These are phyloP conservation scores for Fusarium sp. DNA, from an alignment of 2,329 filamentous ascomycete species.

Conservation along the genomic window DNA sequence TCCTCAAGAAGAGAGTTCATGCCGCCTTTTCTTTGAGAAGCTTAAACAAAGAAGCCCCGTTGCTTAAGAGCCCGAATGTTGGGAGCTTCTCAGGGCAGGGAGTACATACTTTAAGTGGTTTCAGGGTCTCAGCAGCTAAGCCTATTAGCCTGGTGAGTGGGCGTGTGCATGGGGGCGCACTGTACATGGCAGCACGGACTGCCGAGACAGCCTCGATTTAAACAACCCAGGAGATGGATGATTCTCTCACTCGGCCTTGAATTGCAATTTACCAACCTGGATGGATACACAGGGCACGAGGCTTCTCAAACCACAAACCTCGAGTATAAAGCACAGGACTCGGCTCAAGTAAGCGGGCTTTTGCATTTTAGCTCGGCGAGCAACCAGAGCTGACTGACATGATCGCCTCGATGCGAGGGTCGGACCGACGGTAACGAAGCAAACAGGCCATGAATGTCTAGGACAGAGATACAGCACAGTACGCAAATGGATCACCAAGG, in stretches of 20 bases:
- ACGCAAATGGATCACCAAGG: neutral
- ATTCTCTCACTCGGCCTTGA: neutral
- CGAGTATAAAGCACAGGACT: neutral
- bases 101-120: neutral
- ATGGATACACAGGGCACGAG: neutral
- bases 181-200: conserved; percentile 11
- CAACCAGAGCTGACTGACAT: neutral
- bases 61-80: neutral
- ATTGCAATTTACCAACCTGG: neutral
- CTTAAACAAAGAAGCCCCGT: neutral
- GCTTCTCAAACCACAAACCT: neutral
- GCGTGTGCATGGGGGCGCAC: conserved; percentile 16
- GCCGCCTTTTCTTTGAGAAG: neutral
- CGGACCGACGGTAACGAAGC: neutral
- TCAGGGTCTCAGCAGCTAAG: neutral
- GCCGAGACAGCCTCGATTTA: conserved; percentile 10
- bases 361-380: neutral
- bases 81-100: neutral
- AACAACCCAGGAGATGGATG: neutral
- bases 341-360: neutral
- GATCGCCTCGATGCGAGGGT: neutral
- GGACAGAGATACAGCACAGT: neutral
- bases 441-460: neutral
- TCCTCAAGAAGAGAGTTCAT: neutral
- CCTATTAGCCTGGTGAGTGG: neutral